Evolutionary conservation across 225 moss, liverwort and hornwort species (phyloP), one percentile per base, ranked within the genome.

Genomic region (Neckera pumila): DNA sequence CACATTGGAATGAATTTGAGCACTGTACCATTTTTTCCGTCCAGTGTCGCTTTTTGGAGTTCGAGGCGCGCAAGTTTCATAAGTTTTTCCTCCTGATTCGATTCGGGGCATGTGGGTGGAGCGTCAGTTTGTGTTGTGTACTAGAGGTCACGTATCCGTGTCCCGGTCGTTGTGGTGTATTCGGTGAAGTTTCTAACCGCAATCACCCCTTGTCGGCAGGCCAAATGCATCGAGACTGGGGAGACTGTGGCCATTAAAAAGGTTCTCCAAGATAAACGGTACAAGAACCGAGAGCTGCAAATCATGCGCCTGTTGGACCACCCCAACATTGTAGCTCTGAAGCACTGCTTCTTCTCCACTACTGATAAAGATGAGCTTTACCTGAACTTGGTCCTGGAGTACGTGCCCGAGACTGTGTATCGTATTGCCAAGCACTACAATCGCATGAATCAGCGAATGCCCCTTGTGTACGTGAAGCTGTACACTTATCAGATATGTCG

Each of bases 201-300:
- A 6, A 21, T 23, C 20, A 57, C 66, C 14, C 18, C 38, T 80
- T 54, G 26, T 40, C 45, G 57, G 10, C 92, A 99, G 96, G 99
- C 99, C 20, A 99, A 99, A 86, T 99, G 99, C 90, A 97, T 99
- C 88, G 97, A 99, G 90, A 97, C 96, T 54, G 99, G 97, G 72
- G 99, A 99, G 88, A 97, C 96, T 8, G 96, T 99, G 87, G 99
- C 99, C 69, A 99, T 99, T 36, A 99, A 99, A 84, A 99, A 99
- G 90, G 99, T 99, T 60, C 92, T 99, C 56, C 97, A 99, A 78
- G 99, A 97, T 45, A 99, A 99, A 83, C 92, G 99, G 9, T 99
- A 99, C 92, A 99, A 99, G 87, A 99, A 99, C 77, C 93, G 99
- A 38, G 97, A 99, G 93, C 90, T 99, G 18, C 99, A 97, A 90